Evolutionary conservation across 306 rosid species (phyloP).

Genomic region (Ceratonia siliqua): DNA sequence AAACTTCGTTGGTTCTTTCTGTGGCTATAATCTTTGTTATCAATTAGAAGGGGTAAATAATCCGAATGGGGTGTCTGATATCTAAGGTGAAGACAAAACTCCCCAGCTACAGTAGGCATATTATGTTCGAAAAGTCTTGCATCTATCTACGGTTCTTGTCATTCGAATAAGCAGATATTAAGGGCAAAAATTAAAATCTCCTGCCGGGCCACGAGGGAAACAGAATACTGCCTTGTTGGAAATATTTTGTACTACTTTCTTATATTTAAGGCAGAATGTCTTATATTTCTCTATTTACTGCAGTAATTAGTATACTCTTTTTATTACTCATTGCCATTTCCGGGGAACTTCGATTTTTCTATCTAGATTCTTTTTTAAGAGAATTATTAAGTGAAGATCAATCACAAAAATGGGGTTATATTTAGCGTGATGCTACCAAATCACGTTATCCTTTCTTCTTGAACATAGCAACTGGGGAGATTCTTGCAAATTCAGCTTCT

Average conservation of each 20-base stretch:
- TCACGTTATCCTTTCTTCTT: conserved; percentile 1
- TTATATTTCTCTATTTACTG: background rate
- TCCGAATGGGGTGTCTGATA: background rate
- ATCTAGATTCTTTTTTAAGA: background rate
- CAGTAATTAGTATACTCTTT: background rate
- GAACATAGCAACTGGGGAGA: background rate
- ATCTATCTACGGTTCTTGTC: background rate
- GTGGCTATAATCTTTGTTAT: too few relatives aligned
- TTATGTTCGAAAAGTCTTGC: background rate
- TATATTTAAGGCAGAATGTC: background rate
- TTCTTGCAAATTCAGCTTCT: too few relatives aligned
- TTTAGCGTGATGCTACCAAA: background rate
- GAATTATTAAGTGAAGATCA: background rate
- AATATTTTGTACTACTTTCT: background rate
- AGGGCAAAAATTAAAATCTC: background rate
- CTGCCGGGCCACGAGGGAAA: background rate
- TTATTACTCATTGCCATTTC: background rate
- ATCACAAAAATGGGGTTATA: background rate
- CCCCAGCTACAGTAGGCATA: background rate
- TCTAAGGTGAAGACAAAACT: background rate
- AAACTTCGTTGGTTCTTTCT: background rate
- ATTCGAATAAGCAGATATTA: background rate
- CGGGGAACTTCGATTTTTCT: background rate
- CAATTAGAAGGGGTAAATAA: too few relatives aligned
- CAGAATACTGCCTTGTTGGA: background rate